These are phyloP conservation scores for Podospora australis DNA, from an alignment of 495 filamentous ascomycete species.

Conservation along the genomic window DNA sequence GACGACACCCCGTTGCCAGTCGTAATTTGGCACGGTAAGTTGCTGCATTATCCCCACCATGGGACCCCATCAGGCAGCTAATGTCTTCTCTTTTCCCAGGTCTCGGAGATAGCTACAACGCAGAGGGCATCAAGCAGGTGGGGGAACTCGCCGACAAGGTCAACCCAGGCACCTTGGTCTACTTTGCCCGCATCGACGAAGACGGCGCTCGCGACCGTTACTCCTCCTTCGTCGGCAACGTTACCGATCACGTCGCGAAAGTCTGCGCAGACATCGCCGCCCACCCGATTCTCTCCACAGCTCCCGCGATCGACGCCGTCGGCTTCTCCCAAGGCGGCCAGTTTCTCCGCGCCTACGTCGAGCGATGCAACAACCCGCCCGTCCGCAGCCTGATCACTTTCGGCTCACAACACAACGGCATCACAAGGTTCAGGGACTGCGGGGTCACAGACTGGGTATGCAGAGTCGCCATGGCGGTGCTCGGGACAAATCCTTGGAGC, in stretches of 20 bases:
- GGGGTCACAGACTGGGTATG: slow-evolving; percentile 69
- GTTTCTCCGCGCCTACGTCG: slow-evolving; percentile 87
- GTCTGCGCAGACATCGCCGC: slow-evolving; percentile 75
- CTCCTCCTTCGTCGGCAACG: slow-evolving; percentile 85
- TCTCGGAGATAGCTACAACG: slow-evolving; percentile 61
- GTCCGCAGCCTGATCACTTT: slow-evolving; percentile 83
- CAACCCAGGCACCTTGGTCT: slow-evolving; percentile 78
- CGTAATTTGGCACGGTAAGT: slow-evolving; percentile 86
- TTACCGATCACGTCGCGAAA: slow-evolving; percentile 67
- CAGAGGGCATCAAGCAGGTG: slow-evolving; percentile 63
- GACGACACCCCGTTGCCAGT: slow-evolving; percentile 67
- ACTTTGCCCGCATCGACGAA: slow-evolving; percentile 70
- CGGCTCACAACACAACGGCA: slow-evolving; percentile 91
- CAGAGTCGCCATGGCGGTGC: slow-evolving; percentile 62
- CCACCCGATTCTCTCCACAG: slow-evolving; percentile 72
- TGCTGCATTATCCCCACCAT: not conserved
- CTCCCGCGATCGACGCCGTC: slow-evolving; percentile 78
- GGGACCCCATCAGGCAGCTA: not conserved
- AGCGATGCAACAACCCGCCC: slow-evolving; percentile 79
- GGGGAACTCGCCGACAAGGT: slow-evolving; percentile 60
- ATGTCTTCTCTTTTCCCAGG: slow-evolving; percentile 15
- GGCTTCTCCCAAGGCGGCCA: slow-evolving; percentile 96
- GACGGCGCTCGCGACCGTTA: slow-evolving; percentile 60
- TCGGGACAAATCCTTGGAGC: slow-evolving; percentile 70
- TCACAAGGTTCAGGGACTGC: slow-evolving; percentile 67